phyloP scores from a whole-genome alignment of 129 eudicot genomes.

The Artemisia annua region DNA sequence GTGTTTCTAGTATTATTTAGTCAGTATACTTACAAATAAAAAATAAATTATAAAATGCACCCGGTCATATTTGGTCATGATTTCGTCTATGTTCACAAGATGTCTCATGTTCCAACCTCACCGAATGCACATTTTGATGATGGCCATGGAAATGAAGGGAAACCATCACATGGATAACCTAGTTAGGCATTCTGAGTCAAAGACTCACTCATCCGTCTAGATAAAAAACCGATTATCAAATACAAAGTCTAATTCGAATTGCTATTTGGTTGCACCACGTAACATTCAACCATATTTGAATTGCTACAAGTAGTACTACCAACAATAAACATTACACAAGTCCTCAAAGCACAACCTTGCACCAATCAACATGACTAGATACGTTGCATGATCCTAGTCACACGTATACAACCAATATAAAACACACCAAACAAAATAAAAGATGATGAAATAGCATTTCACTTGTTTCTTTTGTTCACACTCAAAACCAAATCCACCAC shows the following conservation, averaged over 20 bases:
- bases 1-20: too few species aligned
- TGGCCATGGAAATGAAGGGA: too few species aligned
- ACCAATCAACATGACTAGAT: slow-evolving; percentile 26
- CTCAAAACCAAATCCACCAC: slow-evolving; percentile 17
- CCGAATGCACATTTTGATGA: too few species aligned
- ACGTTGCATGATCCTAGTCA: slow-evolving; percentile 25
- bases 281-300: slow-evolving; percentile 13
- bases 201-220: too few species aligned
- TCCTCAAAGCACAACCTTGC: neutral
- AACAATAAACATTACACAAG: neutral
- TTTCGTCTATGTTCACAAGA: too few species aligned
- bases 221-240: too few species aligned
- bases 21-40: too few species aligned
- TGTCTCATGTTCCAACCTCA: too few species aligned
- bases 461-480: slow-evolving; percentile 30
- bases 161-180: too few species aligned
- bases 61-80: too few species aligned
- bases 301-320: slow-evolving; percentile 1
- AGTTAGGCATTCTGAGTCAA: too few species aligned
- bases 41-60: too few species aligned
- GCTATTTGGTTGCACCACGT: neutral
- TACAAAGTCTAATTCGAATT: neutral
- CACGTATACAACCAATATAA: slow-evolving; percentile 27
- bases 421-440: slow-evolving; percentile 27
- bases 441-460: slow-evolving; percentile 22